Conservation (phyloP, 139 green algal species). For the Raphidocelis subcapitata region DNA sequence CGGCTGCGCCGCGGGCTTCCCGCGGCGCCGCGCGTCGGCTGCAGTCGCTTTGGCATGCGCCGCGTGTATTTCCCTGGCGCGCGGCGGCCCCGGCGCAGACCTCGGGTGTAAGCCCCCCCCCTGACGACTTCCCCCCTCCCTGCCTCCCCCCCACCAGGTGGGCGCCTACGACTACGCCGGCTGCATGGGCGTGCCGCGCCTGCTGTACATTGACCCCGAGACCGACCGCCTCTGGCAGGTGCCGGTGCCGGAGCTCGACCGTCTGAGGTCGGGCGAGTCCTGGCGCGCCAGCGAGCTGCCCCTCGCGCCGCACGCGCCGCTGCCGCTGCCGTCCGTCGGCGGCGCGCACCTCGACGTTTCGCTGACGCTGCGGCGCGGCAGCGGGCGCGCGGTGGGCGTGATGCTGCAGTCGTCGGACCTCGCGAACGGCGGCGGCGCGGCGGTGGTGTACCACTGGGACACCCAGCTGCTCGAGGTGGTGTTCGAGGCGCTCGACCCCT, state of each 20-base stretch:
- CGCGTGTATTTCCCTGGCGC: no score
- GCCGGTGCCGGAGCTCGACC: constrained; percentile 28
- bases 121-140: no score
- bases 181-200: constrained; percentile 74
- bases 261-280: constrained; percentile 19
- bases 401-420: constrained; percentile 67
- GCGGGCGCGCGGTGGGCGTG: constrained; percentile 27
- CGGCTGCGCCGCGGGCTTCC: background rate
- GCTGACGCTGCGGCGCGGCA: constrained; percentile 26
- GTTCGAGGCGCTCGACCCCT: constrained; percentile 59
- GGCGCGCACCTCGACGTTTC: constrained; percentile 38
- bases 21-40: no score
- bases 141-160: constrained; percentile 31
- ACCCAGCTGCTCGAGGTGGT: constrained; percentile 50
- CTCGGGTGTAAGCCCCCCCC: no score
- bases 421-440: constrained; percentile 66
- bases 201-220: constrained; percentile 52
- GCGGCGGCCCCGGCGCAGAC: no score
- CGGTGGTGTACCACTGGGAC: constrained; percentile 75
- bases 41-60: no score
- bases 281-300: constrained; percentile 27
- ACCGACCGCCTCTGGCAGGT: constrained; percentile 36
- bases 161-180: constrained; percentile 78
- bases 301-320: background rate
- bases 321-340: constrained; percentile 25